These are phyloP conservation scores for Brassica carinata DNA, from an alignment of 345 rosid species.

Conservation along the genomic window DNA sequence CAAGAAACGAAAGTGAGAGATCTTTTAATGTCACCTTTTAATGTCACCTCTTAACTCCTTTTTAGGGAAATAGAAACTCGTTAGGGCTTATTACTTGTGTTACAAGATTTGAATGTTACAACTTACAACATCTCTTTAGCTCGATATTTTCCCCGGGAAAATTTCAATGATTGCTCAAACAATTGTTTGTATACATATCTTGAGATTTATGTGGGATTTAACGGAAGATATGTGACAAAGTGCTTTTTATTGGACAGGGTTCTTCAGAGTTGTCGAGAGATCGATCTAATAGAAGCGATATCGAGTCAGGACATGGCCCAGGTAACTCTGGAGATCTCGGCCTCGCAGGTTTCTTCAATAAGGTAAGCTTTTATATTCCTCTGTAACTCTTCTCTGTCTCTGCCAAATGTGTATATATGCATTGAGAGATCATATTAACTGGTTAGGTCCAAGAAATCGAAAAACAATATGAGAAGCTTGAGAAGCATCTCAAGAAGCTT, in stretches of 20 bases:
- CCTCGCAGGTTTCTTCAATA: conserved; percentile 81
- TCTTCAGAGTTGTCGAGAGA: conserved; percentile 79
- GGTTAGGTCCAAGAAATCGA: conserved; percentile 87
- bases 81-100: conserved; percentile 25
- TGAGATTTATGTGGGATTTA: conserved; percentile 12
- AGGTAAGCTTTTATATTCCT: conserved; percentile 46
- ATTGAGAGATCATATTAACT: conserved; percentile 6
- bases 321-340: conserved; percentile 75
- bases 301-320: conserved; percentile 64
- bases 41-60: not conserved
- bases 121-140: not conserved
- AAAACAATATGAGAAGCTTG: conserved; percentile 79
- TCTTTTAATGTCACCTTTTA: not conserved
- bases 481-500: conserved; percentile 77
- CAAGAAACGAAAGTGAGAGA: not conserved
- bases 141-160: not conserved
- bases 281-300: conserved; percentile 65
- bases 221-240: not conserved
- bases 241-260: conserved; percentile 52
- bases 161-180: not conserved
- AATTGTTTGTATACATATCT: not conserved
- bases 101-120: conserved; percentile 6
- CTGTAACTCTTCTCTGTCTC: conserved; percentile 6
- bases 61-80: conserved; percentile 1
- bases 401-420: not conserved